phyloP scores from a whole-genome alignment of 2,329 filamentous ascomycete species.

The Whalleya microplaca region DNA sequence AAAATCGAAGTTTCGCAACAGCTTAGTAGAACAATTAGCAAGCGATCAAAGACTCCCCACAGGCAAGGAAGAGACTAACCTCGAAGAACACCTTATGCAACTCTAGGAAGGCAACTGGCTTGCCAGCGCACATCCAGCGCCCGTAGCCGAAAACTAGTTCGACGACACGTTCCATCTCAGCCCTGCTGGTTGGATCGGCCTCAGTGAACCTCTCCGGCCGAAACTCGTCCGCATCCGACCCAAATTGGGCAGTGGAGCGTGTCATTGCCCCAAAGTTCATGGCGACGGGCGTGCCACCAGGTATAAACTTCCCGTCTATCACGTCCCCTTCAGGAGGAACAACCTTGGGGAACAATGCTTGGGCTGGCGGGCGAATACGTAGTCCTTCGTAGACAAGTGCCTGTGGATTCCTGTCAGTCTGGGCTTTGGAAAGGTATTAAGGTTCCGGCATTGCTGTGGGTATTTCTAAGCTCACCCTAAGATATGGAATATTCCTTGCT shows the following conservation, averaged over 20 bases:
- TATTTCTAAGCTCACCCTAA: constrained; percentile 30
- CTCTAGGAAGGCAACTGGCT: constrained; percentile 47
- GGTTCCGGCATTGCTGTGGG: too few relatives aligned
- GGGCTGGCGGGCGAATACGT: constrained; percentile 40
- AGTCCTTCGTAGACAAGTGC: constrained; percentile 44
- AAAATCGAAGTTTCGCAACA: not conserved
- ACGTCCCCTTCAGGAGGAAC: constrained; percentile 36
- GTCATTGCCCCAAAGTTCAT: constrained; percentile 40
- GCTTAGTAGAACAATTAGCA: not conserved
- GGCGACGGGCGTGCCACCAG: constrained; percentile 42
- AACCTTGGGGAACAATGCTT: constrained; percentile 33
- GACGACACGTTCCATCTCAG: constrained; percentile 39
- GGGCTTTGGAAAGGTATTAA: too few relatives aligned
- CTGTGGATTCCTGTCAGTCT: constrained; percentile 6
- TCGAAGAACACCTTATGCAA: constrained; percentile 47
- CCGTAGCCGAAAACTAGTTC: constrained; percentile 47
- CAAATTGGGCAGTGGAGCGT: constrained; percentile 38
- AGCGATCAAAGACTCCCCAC: not conserved
- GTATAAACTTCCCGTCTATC: constrained; percentile 38
- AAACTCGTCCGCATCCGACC: constrained; percentile 44
- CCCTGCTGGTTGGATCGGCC: constrained; percentile 33
- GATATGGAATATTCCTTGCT: constrained; percentile 36
- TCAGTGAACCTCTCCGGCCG: constrained; percentile 50
- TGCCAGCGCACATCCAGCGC: constrained; percentile 46
- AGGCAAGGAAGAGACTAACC: constrained; percentile 32